A percentile compares a stretch with the other conserved stretches of the same genome.
These are phyloP conservation scores for Parachaetomium inaequale DNA, from an alignment of 495 filamentous ascomycete species.

Conservation along the genomic window DNA sequence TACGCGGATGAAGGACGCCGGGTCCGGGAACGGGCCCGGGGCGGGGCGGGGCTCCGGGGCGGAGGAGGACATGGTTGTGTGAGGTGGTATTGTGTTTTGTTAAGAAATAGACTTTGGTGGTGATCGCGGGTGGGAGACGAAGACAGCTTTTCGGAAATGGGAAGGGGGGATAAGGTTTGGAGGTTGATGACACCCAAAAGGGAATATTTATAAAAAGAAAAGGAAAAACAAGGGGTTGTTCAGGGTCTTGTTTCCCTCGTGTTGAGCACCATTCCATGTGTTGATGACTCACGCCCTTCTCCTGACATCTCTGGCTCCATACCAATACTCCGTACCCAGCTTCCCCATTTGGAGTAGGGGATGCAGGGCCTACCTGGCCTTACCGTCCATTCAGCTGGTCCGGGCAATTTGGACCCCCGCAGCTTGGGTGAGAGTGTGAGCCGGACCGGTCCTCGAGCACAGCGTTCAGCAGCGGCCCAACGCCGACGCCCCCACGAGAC, in stretches of 20 bases:
- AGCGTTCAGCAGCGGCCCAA: not conserved
- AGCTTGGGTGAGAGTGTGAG: not conserved
- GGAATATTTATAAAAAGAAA: not conserved
- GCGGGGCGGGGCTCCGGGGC: not conserved
- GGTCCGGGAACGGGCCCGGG: conserved; percentile 7
- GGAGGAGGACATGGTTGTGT: not conserved
- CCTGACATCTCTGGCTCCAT: not conserved
- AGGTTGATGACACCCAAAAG: not conserved
- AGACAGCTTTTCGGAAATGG: not conserved
- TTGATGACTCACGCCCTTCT: not conserved
- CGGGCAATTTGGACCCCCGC: not conserved
- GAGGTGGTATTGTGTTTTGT: not conserved
- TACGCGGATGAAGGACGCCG: conserved; percentile 24
- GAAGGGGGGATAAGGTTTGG: not conserved
- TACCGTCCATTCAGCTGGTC: not conserved
- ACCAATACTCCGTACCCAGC: not conserved
- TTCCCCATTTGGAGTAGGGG: conserved; percentile 17
- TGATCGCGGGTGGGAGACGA: not conserved
- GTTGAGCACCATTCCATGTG: not conserved
- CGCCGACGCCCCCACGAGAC: not conserved
- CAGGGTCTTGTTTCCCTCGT: not conserved
- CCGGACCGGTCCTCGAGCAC: not conserved
- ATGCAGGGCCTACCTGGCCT: not conserved
- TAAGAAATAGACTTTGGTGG: not conserved
- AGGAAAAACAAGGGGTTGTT: not conserved